These are phyloP conservation scores for Chytriomyces confervae DNA, from an alignment of 192 early-diverging fungal species.

Conservation along the genomic window DNA sequence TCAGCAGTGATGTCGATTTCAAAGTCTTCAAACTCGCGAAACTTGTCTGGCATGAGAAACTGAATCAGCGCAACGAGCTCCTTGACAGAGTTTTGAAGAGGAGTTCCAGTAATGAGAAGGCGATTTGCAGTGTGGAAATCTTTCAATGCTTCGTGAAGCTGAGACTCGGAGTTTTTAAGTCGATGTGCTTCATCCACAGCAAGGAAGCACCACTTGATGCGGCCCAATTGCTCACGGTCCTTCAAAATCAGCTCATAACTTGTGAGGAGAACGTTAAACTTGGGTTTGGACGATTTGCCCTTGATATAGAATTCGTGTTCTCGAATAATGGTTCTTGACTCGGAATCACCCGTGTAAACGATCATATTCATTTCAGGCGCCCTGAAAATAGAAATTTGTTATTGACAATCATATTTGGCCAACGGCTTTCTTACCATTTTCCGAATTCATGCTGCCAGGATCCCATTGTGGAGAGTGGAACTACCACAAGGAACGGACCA, in stretches of 20 bases:
- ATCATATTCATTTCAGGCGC: constrained; percentile 93
- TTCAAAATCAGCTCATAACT: constrained; percentile 95
- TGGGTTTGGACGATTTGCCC: constrained; percentile 48
- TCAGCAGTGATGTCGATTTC: constrained; percentile 78
- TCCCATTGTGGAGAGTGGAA: constrained; percentile 93
- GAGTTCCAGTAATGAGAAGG: constrained; percentile 96
- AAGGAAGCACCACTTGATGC: constrained; percentile 90
- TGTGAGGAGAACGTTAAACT: constrained; percentile 93
- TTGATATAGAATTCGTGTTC: constrained; percentile 90
- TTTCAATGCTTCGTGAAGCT: constrained; percentile 90
- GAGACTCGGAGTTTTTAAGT: constrained; percentile 93
- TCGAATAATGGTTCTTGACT: constrained; percentile 85
- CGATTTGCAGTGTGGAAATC: constrained; percentile 89
- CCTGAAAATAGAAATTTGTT: not conserved
- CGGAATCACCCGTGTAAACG: constrained; percentile 85
- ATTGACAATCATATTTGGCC: no score
- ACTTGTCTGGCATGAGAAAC: constrained; percentile 90
- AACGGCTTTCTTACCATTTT: constrained; percentile 63
- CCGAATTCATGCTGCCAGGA: constrained; percentile 97
- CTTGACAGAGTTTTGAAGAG: constrained; percentile 97
- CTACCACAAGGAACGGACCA: constrained; percentile 95
- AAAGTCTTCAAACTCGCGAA: constrained; percentile 73
- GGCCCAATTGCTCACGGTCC: constrained; percentile 80
- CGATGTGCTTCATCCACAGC: constrained; percentile 98
- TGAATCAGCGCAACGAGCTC: constrained; percentile 89